A percentile compares a stretch with the other conserved stretches of the same genome.
These are phyloP conservation scores for Zygotorulaspora danielsina DNA, from an alignment of 805 yeast genomes.

Conservation along the genomic window DNA sequence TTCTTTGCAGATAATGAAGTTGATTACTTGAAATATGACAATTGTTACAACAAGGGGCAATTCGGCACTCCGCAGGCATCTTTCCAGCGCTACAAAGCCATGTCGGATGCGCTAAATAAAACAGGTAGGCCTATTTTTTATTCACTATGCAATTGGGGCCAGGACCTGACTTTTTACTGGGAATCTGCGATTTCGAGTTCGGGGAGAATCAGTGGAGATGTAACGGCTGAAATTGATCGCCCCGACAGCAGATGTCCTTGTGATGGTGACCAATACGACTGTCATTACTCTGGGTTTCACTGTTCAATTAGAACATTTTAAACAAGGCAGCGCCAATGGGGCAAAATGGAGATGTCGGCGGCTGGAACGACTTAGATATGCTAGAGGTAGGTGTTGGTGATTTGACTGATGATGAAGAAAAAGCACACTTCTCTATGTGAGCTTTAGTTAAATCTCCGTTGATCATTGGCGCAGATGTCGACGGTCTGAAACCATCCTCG, in stretches of 20 bases:
- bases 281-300: constrained; percentile 26
- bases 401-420: constrained; percentile 30
- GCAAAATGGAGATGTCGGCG: constrained; percentile 27
- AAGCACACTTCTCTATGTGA: constrained; percentile 34
- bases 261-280: constrained; percentile 21
- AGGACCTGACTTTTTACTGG: constrained; percentile 33
- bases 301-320: constrained; percentile 29
- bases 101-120: constrained; percentile 30
- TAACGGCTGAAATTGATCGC: constrained; percentile 13
- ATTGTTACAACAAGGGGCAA: constrained; percentile 32
- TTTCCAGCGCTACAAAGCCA: constrained; percentile 26
- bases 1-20: constrained; percentile 31
- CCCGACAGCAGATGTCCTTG: constrained; percentile 33
- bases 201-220: constrained; percentile 30
- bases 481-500: constrained; percentile 20
- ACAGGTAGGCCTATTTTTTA: constrained; percentile 33
- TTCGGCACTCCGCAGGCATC: constrained; percentile 28
- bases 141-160: constrained; percentile 33
- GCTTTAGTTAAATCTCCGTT: constrained; percentile 33
- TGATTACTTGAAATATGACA: constrained; percentile 35
- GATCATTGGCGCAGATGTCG: constrained; percentile 30
- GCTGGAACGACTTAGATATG: constrained; percentile 33
- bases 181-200: constrained; percentile 24
- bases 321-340: constrained; percentile 31
- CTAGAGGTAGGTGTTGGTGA: constrained; percentile 35